A percentile compares a stretch with the other conserved stretches of the same genome.
Conservation (phyloP, 23 red algal species). For the Gracilariopsis chorda region DNA sequence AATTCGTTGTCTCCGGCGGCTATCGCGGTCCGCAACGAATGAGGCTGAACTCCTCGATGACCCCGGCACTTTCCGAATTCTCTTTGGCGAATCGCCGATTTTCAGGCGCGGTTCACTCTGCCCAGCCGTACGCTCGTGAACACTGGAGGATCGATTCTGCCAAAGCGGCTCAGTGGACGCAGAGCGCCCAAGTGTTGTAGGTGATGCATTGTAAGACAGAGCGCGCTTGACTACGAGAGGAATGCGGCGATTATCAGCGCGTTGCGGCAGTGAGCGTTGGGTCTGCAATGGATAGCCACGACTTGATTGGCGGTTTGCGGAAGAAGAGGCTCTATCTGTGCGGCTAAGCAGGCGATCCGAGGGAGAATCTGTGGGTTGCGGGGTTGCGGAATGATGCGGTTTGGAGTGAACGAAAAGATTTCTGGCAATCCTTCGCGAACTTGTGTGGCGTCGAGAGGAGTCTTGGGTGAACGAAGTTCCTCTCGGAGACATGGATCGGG, state of each 20-base stretch:
- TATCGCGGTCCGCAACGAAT: background rate
- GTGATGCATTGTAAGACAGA: conserved; percentile 38
- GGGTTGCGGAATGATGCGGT: background rate
- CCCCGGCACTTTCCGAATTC: background rate
- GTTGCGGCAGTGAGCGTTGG: background rate
- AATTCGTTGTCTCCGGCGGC: background rate
- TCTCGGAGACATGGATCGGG: background rate
- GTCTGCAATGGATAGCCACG: background rate
- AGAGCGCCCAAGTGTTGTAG: background rate
- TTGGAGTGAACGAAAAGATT: background rate
- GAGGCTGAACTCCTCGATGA: background rate
- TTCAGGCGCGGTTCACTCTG: conserved; percentile 10
- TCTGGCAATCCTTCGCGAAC: background rate
- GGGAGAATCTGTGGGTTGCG: background rate
- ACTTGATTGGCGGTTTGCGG: background rate
- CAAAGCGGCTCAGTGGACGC: background rate
- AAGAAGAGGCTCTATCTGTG: background rate
- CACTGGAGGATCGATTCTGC: background rate
- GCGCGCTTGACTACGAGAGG: conserved; percentile 47
- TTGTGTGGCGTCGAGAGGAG: background rate
- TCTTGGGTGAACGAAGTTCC: background rate
- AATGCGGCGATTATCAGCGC: background rate
- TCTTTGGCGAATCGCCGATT: background rate
- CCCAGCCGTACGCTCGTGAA: background rate
- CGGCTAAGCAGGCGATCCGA: background rate